These are phyloP conservation scores for Spathaspora passalidarum DNA, from an alignment of 805 yeast species.

Conservation along the genomic window DNA sequence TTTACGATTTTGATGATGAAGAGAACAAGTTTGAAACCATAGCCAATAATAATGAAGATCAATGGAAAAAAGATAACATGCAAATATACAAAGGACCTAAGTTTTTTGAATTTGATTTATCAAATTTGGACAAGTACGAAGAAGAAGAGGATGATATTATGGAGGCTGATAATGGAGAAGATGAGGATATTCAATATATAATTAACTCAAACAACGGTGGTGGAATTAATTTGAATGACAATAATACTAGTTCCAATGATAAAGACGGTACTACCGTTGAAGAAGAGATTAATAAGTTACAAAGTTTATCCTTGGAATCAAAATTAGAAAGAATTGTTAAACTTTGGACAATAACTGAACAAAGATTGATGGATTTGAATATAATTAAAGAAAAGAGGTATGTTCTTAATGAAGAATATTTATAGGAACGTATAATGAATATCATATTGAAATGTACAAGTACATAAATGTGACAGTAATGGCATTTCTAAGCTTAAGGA, in stretches of 20 bases:
- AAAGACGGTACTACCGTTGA: constrained; percentile 9
- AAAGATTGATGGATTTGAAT: constrained; percentile 40
- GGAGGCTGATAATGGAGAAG: constrained; percentile 10
- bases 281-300: constrained; percentile 20
- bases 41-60: constrained; percentile 6
- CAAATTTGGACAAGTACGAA: constrained; percentile 7
- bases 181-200: constrained; percentile 7
- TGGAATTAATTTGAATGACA: not conserved
- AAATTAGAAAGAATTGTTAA: constrained; percentile 53
- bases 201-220: constrained; percentile 5
- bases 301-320: constrained; percentile 30
- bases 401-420: constrained; percentile 16
- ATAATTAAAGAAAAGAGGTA: constrained; percentile 23
- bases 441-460: not conserved
- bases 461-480: not conserved
- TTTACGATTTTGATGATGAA: constrained; percentile 16
- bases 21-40: constrained; percentile 5
- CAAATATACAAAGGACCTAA: constrained; percentile 19
- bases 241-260: not conserved
- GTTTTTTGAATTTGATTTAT: constrained; percentile 18
- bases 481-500: too few species aligned
- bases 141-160: constrained; percentile 8
- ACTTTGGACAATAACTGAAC: constrained; percentile 65
- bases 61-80: constrained; percentile 1
- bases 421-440: constrained; percentile 7